phyloP scores from a whole-genome alignment of 495 filamentous ascomycete species.

The Lasiosphaeria miniovina region DNA sequence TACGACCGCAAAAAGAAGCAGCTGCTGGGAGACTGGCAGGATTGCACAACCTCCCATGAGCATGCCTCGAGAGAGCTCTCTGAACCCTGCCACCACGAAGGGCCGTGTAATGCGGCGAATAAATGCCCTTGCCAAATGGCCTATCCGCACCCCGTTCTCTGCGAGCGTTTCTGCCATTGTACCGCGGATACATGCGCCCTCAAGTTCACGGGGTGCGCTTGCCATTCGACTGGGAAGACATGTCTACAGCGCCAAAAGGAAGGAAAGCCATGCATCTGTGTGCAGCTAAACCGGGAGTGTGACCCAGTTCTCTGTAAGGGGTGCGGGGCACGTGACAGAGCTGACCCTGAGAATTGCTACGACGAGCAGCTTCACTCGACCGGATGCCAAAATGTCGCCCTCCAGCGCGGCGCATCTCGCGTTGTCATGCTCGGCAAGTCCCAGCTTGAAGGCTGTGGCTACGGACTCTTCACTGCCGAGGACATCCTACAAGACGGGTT shows the following conservation, averaged over 20 bases:
- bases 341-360: slow-evolving; percentile 58
- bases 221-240: slow-evolving; percentile 48
- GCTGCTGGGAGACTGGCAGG: slow-evolving; percentile 47
- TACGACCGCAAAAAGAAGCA: slow-evolving; percentile 48
- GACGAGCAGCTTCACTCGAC: slow-evolving; percentile 47
- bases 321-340: slow-evolving; percentile 61
- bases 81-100: slow-evolving; percentile 46
- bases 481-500: slow-evolving; percentile 57
- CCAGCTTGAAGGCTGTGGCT: slow-evolving; percentile 55
- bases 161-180: slow-evolving; percentile 67
- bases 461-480: slow-evolving; percentile 64
- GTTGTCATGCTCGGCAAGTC: slow-evolving; percentile 60
- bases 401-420: slow-evolving; percentile 61
- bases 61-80: slow-evolving; percentile 38
- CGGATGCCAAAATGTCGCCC: slow-evolving; percentile 59
- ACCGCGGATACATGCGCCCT: slow-evolving; percentile 54
- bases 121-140: slow-evolving; percentile 53
- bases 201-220: slow-evolving; percentile 65
- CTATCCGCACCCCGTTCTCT: slow-evolving; percentile 46
- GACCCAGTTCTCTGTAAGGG: slow-evolving; percentile 64
- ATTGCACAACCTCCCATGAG: slow-evolving; percentile 43
- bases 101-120: slow-evolving; percentile 43
- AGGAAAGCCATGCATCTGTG: slow-evolving; percentile 54
- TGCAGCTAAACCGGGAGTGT: slow-evolving; percentile 63
- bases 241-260: slow-evolving; percentile 51